Evolutionary conservation across 2,329 filamentous ascomycete genomes (phyloP).

Genomic region (Chaetomiaceae sp.): DNA sequence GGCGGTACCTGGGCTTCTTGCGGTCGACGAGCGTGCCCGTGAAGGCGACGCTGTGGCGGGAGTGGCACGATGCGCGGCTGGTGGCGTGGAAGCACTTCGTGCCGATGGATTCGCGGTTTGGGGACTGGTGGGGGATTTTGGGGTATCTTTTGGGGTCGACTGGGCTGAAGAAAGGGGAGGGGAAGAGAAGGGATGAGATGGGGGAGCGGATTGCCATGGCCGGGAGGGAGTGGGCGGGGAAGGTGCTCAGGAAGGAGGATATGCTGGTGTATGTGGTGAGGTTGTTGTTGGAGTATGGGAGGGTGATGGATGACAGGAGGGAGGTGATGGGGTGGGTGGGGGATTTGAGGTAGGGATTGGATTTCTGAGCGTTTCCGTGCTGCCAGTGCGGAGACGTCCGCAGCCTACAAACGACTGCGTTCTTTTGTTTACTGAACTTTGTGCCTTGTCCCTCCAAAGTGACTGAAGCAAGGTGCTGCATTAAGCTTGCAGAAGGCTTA

Average conservation of each 20-base stretch:
- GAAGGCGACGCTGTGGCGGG: constrained; percentile 70
- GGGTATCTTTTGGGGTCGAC: constrained; percentile 63
- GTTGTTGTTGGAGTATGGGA: constrained; percentile 57
- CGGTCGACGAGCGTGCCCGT: constrained; percentile 64
- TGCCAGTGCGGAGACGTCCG: no score
- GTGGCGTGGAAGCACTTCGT: constrained; percentile 76
- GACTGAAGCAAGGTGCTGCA: no score
- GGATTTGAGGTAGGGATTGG: constrained; percentile 32
- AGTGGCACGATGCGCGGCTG: constrained; percentile 74
- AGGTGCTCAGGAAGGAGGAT: constrained; percentile 62
- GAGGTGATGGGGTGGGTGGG: constrained; percentile 51
- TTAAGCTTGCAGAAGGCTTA: no score
- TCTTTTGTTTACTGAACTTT: no score
- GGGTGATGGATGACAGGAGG: constrained; percentile 46
- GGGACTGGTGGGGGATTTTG: constrained; percentile 66
- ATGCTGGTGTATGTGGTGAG: constrained; percentile 66
- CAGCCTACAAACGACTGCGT: no score
- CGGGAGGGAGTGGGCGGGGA: constrained; percentile 63
- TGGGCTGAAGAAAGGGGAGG: background rate
- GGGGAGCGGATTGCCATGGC: constrained; percentile 59
- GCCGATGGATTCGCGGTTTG: constrained; percentile 68
- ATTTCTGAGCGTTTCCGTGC: no score
- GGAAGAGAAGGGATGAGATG: constrained; percentile 44
- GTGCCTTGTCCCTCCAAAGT: no score
- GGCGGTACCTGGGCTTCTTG: constrained; percentile 63